Evolutionary conservation across 768 basidiomycete genomes (phyloP).

Genomic region (Tricholoma furcatifolium): DNA sequence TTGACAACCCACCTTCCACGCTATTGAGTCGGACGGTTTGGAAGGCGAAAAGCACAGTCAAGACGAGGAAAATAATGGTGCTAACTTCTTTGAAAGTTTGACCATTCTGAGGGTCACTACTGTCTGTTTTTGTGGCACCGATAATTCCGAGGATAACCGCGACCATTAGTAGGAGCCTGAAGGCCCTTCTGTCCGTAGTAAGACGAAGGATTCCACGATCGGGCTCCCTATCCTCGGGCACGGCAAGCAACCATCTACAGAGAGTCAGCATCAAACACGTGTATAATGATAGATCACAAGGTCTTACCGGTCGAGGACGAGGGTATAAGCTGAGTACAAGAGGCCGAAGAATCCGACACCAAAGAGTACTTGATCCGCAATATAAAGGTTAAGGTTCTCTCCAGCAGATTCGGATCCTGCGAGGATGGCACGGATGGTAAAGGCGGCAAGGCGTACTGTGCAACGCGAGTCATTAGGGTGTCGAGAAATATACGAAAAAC

Average conservation of each 20-base stretch:
- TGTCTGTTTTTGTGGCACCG: conserved; percentile 19
- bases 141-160: conserved; percentile 36
- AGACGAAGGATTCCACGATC: conserved; percentile 19
- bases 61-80: conserved; percentile 34
- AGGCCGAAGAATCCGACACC: conserved; percentile 44
- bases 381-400: conserved; percentile 30
- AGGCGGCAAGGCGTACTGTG: conserved; percentile 40
- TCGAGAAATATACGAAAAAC: background rate
- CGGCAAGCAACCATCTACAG: conserved; percentile 19
- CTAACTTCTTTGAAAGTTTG: conserved; percentile 30
- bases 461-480: background rate
- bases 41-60: conserved; percentile 32
- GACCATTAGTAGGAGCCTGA: conserved; percentile 25
- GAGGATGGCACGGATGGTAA: conserved; percentile 37
- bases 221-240: conserved; percentile 2
- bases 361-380: conserved; percentile 37
- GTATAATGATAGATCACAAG: background rate
- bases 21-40: conserved; percentile 24
- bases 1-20: conserved; percentile 20
- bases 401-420: conserved; percentile 29
- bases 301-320: conserved; percentile 40
- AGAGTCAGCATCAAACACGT: background rate
- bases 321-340: conserved; percentile 38
- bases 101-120: conserved; percentile 17
- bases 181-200: conserved; percentile 28